Percentiles rank a stretch among this genome's conserved stretches.
phyloP scores from a whole-genome alignment of 1,139 yeast species.

The Yueomyces sp. region DNA sequence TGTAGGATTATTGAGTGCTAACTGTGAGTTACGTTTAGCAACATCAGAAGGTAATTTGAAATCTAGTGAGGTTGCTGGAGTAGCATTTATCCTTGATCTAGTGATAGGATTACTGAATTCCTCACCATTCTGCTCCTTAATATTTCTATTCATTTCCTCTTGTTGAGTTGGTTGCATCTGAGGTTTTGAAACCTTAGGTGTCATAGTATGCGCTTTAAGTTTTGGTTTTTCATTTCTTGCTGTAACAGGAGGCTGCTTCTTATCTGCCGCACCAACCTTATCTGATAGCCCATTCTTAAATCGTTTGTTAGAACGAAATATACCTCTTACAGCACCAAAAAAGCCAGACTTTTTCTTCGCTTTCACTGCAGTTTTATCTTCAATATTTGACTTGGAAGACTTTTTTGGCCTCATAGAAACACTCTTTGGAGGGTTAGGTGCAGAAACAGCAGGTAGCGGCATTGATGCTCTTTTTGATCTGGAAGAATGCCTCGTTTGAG shows the following conservation, averaged over 20 bases:
- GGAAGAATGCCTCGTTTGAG: too few species aligned
- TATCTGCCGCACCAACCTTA: too few species aligned
- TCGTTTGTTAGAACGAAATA: slow-evolving; percentile 9
- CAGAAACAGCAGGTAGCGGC: too few species aligned
- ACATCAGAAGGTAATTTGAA: not conserved
- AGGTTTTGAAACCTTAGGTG: not conserved
- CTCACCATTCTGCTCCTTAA: too few species aligned
- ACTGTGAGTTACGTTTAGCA: not conserved
- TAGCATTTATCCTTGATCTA: not conserved
- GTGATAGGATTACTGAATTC: not conserved
- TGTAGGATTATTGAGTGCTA: not conserved
- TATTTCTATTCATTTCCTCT: not conserved
- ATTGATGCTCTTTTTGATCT: too few species aligned
- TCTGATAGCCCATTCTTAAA: too few species aligned
- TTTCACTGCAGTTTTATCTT: not conserved
- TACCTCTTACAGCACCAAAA: slow-evolving; percentile 7
- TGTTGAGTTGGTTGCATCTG: not conserved
- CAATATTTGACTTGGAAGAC: not conserved
- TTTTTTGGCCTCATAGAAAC: not conserved
- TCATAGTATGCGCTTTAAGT: too few species aligned
- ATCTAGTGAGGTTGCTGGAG: not conserved
- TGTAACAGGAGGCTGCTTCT: not conserved
- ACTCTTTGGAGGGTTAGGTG: too few species aligned
- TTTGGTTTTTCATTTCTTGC: slow-evolving; percentile 22
- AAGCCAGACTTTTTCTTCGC: slow-evolving; percentile 8